Base-by-base conservation (phyloP, 805 yeast genomes). In the Ogataea polymorpha region DNA sequence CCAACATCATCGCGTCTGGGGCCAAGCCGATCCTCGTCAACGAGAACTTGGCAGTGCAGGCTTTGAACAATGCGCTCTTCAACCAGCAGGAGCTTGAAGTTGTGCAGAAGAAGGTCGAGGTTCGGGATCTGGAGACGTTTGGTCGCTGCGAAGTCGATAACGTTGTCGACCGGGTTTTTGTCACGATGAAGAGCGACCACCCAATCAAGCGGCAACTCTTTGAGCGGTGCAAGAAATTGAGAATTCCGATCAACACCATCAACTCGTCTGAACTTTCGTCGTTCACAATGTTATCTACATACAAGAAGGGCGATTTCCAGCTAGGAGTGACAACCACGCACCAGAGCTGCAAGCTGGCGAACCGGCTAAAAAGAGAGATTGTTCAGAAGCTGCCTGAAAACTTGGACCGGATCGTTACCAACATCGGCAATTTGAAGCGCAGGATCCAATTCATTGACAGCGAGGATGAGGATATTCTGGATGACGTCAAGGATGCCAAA, bases 271-370 rank as follows among this genome's bases (percentile, higher is more conserved):
- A 79, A 23, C 68, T 73, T 18, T 85, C 93, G 40, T 78, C 90
- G 0, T 90, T 90, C 59, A 77, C 91, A 1, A 61, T 88, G 39
- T 67, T 88, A 16, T 84, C 96, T 0, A 78, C 90, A 0, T 77
- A 75, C 55, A 65, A 69, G 2, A 79, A 81, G 42, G 93, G 95
- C 6, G 79, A 75, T 23, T 79, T 90, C 62, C 91, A 86, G 59
- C 51, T 90, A 38, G 95, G 96, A 1, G 77, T 90, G 8, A 79
- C 91, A 3, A 90, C 97, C 0, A 76, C 81, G 18, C 95, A 96
- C 0, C 85, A 85, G 63, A 96, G 97, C 4, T 90, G 97, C 65
- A 77, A 87, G 37, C 67, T 90, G 37, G 95, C 96, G 1, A 76
- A 80, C 40, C 71, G 96, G 51, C 74, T 90, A 52, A 84, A 80